phyloP scores from a whole-genome alignment of 305 asterid species.

The Plantago coronopus region DNA sequence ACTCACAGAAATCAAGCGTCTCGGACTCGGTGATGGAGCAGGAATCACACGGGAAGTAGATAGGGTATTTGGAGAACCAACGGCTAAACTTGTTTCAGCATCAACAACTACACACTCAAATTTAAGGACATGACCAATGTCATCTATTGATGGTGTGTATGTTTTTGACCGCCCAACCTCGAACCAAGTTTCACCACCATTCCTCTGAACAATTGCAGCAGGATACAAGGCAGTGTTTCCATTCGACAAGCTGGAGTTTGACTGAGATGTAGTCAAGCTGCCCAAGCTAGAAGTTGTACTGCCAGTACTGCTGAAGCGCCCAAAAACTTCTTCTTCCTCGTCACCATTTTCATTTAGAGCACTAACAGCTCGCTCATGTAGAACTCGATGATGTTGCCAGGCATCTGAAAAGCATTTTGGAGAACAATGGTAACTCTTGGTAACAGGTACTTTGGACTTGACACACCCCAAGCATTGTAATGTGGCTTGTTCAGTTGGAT shows the following conservation, averaged over 20 bases:
- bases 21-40: slow-evolving; percentile 95
- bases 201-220: slow-evolving; percentile 66
- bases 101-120: slow-evolving; percentile 87
- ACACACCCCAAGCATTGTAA: slow-evolving; percentile 90
- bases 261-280: slow-evolving; percentile 43
- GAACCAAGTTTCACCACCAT: slow-evolving; percentile 86
- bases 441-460: slow-evolving; percentile 74
- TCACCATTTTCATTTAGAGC: slow-evolving; percentile 73
- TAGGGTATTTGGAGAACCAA: slow-evolving; percentile 64
- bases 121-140: slow-evolving; percentile 80
- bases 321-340: slow-evolving; percentile 88
- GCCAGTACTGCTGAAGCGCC: slow-evolving; percentile 68
- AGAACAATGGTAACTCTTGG: slow-evolving; percentile 91
- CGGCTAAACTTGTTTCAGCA: slow-evolving; percentile 54
- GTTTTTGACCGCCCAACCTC: slow-evolving; percentile 81
- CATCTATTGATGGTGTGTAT: slow-evolving; percentile 94
- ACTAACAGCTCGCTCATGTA: slow-evolving; percentile 92
- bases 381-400: slow-evolving; percentile 90
- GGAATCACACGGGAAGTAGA: slow-evolving; percentile 91
- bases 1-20: slow-evolving; percentile 57
- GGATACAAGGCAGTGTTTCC: slow-evolving; percentile 67
- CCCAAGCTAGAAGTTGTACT: slow-evolving; percentile 48
- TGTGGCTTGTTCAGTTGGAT: slow-evolving; percentile 94
- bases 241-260: slow-evolving; percentile 57
- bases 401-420: slow-evolving; percentile 89